Base-by-base conservation (phyloP, 495 filamentous ascomycete genomes). In the Jackrogersella minutella region DNA sequence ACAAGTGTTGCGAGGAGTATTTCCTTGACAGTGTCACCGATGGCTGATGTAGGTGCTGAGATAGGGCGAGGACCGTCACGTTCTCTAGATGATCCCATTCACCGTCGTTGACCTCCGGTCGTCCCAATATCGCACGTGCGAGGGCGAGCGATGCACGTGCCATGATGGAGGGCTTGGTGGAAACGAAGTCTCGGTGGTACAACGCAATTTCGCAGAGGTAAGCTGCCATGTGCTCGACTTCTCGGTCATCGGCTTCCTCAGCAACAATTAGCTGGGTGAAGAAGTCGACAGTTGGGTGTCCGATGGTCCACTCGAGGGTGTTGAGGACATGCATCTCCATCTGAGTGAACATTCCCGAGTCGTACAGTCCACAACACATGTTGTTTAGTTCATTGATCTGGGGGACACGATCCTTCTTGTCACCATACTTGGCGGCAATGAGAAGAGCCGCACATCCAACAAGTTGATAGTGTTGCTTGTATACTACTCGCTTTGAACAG, bases 271-370 rank as follows among this genome's bases (percentile, higher is more conserved):
- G 74, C 66, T 96, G 89, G 37, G 97, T 83, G 79, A 97, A 99
- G 73, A 86, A 89, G 75, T 98, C 93, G 54, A 97, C 91, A 28
- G 95, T 97, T 0, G 95, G 93, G 81, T 97, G 93, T 37, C 95
- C 95, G 67, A 99, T 89, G 68, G 89, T 87, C 96, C 96, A 99
- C 62, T 91, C 90, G 61, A 99, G 84, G n/a, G 95, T 98, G 78
- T 96, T 93, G 68, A 99, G 84, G 8, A 99, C 95, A 77, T 99
- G 95, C 94, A 96, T 97, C 77, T 99, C 95, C 96, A 99, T 98
- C 78, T 99, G 95, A 13, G 91, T 93, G 79, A 99, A 99, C 95
- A 99, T 98, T 74, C 97, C 95, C 11, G 97, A 93, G 75, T 99
- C 95, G 76, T 99, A 99, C 21, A 97, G 86, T 14, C 90, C 91